Conservation (phyloP, 768 basidiomycete species). For the Amyloporia xantha region DNA sequence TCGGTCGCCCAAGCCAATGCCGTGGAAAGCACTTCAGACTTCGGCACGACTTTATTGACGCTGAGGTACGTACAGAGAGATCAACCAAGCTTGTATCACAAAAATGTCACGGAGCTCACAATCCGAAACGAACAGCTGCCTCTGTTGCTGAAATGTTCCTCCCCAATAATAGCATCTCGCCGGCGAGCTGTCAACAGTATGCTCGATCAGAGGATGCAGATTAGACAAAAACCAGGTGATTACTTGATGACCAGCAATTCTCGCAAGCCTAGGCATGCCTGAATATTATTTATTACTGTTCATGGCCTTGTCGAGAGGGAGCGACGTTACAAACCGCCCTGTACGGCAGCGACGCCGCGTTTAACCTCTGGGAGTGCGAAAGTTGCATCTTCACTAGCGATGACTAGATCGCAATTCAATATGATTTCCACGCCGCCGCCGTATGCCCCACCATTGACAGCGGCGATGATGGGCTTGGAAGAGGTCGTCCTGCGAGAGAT, state of each 20-base stretch:
- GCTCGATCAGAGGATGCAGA: neutral
- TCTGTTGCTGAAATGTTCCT: slow-evolving; percentile 59
- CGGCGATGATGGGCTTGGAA: slow-evolving; percentile 73
- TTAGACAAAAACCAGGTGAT: slow-evolving; percentile 5
- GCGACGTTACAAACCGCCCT: slow-evolving; percentile 48
- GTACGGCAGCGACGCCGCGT: slow-evolving; percentile 65
- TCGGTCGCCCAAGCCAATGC: slow-evolving; percentile 57
- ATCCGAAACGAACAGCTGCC: slow-evolving; percentile 64
- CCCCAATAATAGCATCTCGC: slow-evolving; percentile 73
- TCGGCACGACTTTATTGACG: slow-evolving; percentile 65
- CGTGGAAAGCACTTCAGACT: slow-evolving; percentile 45
- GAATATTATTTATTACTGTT: neutral
- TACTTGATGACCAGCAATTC: slow-evolving; percentile 72
- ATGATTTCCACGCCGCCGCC: slow-evolving; percentile 33
- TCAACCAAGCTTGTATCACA: neutral
- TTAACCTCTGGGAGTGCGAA: slow-evolving; percentile 77
- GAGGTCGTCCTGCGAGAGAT: slow-evolving; percentile 58
- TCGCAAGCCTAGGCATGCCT: slow-evolving; percentile 63
- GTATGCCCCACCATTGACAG: slow-evolving; percentile 61
- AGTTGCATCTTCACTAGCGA: slow-evolving; percentile 58
- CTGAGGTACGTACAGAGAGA: slow-evolving; percentile 27
- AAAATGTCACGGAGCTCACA: slow-evolving; percentile 37
- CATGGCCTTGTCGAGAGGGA: neutral
- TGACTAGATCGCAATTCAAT: slow-evolving; percentile 72
- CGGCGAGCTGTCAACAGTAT: slow-evolving; percentile 54